Evolutionary conservation across 306 rosid species (phyloP), one percentile per base, ranked within the genome.

Genomic region (Cicer yamashitae): DNA sequence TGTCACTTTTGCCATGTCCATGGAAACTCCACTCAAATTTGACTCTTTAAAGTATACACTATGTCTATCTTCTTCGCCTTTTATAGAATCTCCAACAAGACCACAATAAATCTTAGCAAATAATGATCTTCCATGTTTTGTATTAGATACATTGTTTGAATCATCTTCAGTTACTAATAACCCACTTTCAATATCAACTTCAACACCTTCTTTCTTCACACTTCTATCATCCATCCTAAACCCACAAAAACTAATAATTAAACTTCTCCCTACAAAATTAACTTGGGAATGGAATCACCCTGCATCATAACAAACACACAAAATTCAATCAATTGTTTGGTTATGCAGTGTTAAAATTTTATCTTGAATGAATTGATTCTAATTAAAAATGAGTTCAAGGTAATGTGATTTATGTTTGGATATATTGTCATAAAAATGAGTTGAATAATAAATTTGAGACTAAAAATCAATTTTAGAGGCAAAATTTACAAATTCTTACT

Each of bases 181-280:
- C 54, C 91, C 96, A 81, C 83, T 82, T 84, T 91, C 97, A 50
- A 91, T 85, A 87, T 91, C 96, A 76, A 86, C 78, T 80, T 88
- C 90, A 85, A 39, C 54, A 66, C 81, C 88, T 44, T 56, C 82
- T 66, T 81, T 85, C 64, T 76, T 80, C 25, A 64, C 40, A 54
- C 45, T 54, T 57, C 6, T 70, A 25, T 80, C 87, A 74, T 84
- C 90, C 96, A 91, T 89, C 68, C 45, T 61, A 77, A 83, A 65
- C 50, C 50, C 77, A 70, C 71, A 84, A 84, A 73, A 66, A 56
- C 34, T 25, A 30, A 75, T 41, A 71, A 72, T 37, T 5, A 69
- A 73, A 77, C 40, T 50, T 7, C 18, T 53, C n/a, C 74, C 59
- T 48, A 57, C 71, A 47, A 77, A 79, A 67, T 20, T 12, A 59